phyloP scores from a whole-genome alignment of 2,329 filamentous ascomycete species.

The Aspergillus uvarum region DNA sequence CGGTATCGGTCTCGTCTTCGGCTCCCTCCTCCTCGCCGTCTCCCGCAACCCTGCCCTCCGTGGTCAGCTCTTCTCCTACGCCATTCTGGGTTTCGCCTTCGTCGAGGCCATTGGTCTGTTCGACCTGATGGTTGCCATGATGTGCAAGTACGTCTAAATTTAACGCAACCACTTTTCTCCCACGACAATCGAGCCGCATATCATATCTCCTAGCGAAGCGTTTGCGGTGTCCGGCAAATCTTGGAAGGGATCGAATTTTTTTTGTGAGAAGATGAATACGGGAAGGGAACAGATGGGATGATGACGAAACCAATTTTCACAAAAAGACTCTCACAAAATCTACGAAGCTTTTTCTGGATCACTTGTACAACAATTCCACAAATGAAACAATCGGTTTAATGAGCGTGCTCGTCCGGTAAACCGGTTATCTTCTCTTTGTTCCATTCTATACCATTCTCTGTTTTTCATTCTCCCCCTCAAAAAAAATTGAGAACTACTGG shows the following conservation, averaged over 20 bases:
- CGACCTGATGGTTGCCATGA: slow-evolving; percentile 89
- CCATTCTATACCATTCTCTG: neutral
- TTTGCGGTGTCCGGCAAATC: neutral
- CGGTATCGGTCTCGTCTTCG: slow-evolving; percentile 94
- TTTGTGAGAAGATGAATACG: neutral
- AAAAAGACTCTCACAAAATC: neutral
- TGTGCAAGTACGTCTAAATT: slow-evolving; percentile 75
- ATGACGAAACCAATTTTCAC: slow-evolving; percentile 1
- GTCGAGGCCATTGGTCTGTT: slow-evolving; percentile 78
- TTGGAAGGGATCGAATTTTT: neutral
- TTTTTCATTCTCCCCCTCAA: neutral
- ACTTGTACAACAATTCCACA: neutral
- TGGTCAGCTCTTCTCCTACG: slow-evolving; percentile 94
- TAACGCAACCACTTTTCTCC: slow-evolving; percentile 1
- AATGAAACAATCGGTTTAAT: neutral
- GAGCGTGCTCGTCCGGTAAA: neutral
- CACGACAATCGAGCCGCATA: slow-evolving; percentile 1
- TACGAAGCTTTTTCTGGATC: slow-evolving; percentile 1
- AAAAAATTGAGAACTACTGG: neutral
- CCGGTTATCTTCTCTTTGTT: slow-evolving; percentile 6
- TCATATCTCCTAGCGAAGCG: slow-evolving; percentile 2
- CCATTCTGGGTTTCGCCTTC: slow-evolving; percentile 94
- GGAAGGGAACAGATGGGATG: neutral
- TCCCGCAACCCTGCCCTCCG: slow-evolving; percentile 92
- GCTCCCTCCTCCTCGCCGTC: slow-evolving; percentile 81